phyloP scores from a whole-genome alignment of 1,284 basidiomycete species.

The Ceratobasidium sp. region DNA sequence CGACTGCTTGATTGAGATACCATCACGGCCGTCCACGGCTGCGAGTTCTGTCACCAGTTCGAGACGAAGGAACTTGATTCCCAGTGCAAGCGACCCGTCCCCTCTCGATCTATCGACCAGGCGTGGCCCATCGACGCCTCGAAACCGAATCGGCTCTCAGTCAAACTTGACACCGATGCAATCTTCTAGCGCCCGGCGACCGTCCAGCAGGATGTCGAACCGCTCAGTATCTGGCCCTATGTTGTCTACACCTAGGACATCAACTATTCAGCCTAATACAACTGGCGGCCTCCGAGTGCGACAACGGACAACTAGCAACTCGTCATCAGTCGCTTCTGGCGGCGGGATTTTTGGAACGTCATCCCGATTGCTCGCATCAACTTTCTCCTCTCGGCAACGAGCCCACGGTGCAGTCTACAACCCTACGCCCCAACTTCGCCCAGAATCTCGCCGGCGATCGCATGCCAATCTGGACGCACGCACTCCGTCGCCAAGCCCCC shows the following conservation, averaged over 20 bases:
- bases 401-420: slow-evolving; percentile 68
- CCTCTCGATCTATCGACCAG: slow-evolving; percentile 36
- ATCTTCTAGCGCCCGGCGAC: slow-evolving; percentile 29
- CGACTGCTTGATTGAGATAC: slow-evolving; percentile 68
- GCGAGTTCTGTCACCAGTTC: slow-evolving; percentile 64
- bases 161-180: background rate
- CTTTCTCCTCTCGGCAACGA: slow-evolving; percentile 82
- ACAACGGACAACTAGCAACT: slow-evolving; percentile 43
- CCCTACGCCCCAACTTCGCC: slow-evolving; percentile 40
- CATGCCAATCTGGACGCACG: slow-evolving; percentile 46
- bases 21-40: slow-evolving; percentile 64
- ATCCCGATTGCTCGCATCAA: slow-evolving; percentile 65
- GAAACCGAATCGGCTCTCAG: slow-evolving; percentile 7
- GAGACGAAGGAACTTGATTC: slow-evolving; percentile 21
- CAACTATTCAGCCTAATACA: background rate
- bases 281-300: slow-evolving; percentile 18
- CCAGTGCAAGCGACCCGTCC: slow-evolving; percentile 30
- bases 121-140: slow-evolving; percentile 31
- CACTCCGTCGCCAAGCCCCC: slow-evolving; percentile 51
- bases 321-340: slow-evolving; percentile 45
- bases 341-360: slow-evolving; percentile 8
- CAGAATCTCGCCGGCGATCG: slow-evolving; percentile 32
- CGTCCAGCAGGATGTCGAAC: slow-evolving; percentile 46
- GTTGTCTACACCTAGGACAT: slow-evolving; percentile 25
- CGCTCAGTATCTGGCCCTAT: slow-evolving; percentile 47